Evolutionary conservation across 2,329 filamentous ascomycete species (phyloP).

Genomic region (Chrysoporthe deuterocubensis): DNA sequence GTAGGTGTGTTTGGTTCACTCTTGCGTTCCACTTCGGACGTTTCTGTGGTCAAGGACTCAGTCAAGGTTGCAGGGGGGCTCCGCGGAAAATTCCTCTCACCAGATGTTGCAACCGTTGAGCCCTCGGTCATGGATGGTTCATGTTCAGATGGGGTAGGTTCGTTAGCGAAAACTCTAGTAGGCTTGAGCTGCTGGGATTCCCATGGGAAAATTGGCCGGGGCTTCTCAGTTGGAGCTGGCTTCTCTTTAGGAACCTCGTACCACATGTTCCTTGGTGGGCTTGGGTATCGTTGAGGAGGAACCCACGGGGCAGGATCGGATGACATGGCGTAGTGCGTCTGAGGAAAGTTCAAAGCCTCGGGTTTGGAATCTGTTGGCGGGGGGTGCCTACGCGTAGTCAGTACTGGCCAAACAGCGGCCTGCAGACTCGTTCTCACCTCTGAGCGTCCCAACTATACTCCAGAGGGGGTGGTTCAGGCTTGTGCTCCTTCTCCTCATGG

Average conservation of each 20-base stretch:
- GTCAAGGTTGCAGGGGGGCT: slow-evolving; percentile 29
- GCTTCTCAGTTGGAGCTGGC: slow-evolving; percentile 59
- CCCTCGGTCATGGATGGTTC: slow-evolving; percentile 36
- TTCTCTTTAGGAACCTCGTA: slow-evolving; percentile 75
- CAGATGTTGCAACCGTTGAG: slow-evolving; percentile 34
- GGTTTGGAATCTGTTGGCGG: slow-evolving; percentile 72
- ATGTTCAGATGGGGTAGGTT: slow-evolving; percentile 38
- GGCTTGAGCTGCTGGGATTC: slow-evolving; percentile 69
- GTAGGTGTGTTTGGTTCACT: slow-evolving; percentile 52
- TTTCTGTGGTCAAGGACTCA: slow-evolving; percentile 43
- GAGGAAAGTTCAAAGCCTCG: slow-evolving; percentile 84
- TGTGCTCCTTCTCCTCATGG: slow-evolving; percentile 39
- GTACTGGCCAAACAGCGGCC: slow-evolving; percentile 16
- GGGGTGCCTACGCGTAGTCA: slow-evolving; percentile 57
- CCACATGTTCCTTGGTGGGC: slow-evolving; percentile 86
- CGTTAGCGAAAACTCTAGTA: slow-evolving; percentile 68
- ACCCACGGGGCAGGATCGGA: slow-evolving; percentile 75
- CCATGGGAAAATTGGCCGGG: slow-evolving; percentile 87
- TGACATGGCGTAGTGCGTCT: slow-evolving; percentile 82
- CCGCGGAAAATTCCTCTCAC: slow-evolving; percentile 33
- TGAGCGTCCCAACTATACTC: slow-evolving; percentile 57
- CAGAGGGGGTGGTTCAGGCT: slow-evolving; percentile 40
- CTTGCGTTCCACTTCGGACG: slow-evolving; percentile 42
- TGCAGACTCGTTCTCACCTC: slow-evolving; percentile 43
- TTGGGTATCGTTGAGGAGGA: slow-evolving; percentile 76